Base-by-base conservation (phyloP, 495 filamentous ascomycete species). In the Durotheca rogersii region DNA sequence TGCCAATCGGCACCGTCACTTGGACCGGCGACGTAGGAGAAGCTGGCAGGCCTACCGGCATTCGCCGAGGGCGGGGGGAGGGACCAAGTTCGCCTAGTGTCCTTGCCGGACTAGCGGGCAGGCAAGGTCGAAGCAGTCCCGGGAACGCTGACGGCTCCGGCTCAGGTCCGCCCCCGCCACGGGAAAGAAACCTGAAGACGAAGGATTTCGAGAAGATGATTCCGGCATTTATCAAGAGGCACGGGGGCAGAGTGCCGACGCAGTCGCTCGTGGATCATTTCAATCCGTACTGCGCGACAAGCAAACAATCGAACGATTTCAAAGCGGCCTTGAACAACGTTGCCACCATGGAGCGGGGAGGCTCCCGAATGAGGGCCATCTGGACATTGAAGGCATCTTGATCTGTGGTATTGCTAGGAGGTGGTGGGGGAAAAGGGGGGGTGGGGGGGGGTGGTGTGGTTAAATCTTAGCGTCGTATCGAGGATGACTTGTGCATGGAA, bases 21-120 rank as follows among this genome's bases (percentile, higher is more conserved):
- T 98, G 93, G 93, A 98, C 93, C 0, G 93, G 93, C 7, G 75
- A 82, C 46, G 79, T 85, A 33, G 93, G 93, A 6, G 73, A 82
- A 23, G 85, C 82, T 2, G 92, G 92, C 16, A 65, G 74, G 3
- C 78, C 78, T 2, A 36, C 38, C 7, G 70, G 70, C 19, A 56
- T 63, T 14, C 67, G 72, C 16, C 68, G 71, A 0, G 66, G 59
- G 15, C 57, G 65, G 3, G 58, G 61, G 23, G 58, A 60, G 23
- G 75, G 72, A 3, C 72, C 74, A 6, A 54, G 79, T 4, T 85
- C 83, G 5, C 72, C 77, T 2, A 72, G 72, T 37, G 72, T 89
- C 2, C 57, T 89, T 2, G 75, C 79, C 10, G 79, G 81, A 20
- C 72, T 89, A n/a, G 73, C 80, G 7, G 69, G 72, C 34, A 72